phyloP scores from a whole-genome alignment of 192 early-diverging fungal genomes.

The Phlyctochytrium arcticum region DNA sequence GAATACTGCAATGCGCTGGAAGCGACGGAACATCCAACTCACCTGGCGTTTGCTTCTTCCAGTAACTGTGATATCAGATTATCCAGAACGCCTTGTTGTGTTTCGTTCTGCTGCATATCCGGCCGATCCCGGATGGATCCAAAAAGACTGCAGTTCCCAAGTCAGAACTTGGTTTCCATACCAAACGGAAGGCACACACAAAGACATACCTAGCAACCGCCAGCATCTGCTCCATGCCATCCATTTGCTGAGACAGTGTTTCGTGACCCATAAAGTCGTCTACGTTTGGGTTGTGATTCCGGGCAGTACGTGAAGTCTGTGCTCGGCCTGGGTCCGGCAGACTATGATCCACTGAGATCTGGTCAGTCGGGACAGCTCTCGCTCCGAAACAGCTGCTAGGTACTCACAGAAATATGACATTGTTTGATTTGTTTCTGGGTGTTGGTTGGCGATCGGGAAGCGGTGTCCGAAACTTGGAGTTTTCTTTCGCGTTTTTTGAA shows the following conservation, averaged over 20 bases:
- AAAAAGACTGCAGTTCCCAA: slow-evolving; percentile 30
- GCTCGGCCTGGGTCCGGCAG: slow-evolving; percentile 8
- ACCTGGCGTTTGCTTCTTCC: slow-evolving; percentile 51
- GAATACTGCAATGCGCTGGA: neutral
- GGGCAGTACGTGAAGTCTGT: neutral
- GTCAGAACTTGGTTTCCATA: neutral
- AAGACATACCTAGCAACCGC: slow-evolving; percentile 13
- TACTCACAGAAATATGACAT: slow-evolving; percentile 25
- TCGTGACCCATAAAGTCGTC: slow-evolving; percentile 21
- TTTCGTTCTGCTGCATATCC: slow-evolving; percentile 29
- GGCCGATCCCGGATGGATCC: slow-evolving; percentile 36
- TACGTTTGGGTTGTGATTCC: slow-evolving; percentile 20
- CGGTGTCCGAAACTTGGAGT: neutral
- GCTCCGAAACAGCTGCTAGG: neutral
- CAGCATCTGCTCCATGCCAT: slow-evolving; percentile 3
- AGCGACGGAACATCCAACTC: neutral
- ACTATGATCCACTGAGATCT: slow-evolving; percentile 16
- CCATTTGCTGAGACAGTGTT: neutral
- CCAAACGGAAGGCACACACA: neutral
- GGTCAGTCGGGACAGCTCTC: too few relatives aligned
- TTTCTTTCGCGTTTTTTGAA: too few relatives aligned
- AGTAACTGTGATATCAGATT: slow-evolving; percentile 52
- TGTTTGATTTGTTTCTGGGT: neutral
- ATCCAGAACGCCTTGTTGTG: slow-evolving; percentile 48
- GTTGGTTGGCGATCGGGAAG: neutral